Evolutionary conservation across 2,329 filamentous ascomycete species (phyloP).

Genomic region (Colletotrichum phormii): DNA sequence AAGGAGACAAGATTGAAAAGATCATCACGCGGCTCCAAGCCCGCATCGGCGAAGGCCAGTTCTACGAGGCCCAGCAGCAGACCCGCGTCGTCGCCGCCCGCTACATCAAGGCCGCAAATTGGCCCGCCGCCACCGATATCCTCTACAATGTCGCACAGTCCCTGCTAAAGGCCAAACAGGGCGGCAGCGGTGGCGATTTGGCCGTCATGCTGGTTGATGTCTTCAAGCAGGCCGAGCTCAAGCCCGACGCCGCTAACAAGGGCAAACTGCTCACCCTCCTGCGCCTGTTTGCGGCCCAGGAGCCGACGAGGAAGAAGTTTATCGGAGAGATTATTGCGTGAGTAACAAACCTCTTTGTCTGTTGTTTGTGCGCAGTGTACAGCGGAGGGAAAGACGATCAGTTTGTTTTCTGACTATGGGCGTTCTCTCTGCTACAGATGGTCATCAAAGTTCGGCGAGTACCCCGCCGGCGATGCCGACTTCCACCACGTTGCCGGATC

Average conservation of each 20-base stretch:
- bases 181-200: conserved; percentile 91
- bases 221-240: conserved; percentile 86
- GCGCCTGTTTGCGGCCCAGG: conserved; percentile 81
- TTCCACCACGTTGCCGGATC: conserved; percentile 92
- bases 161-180: conserved; percentile 91
- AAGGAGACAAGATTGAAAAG: conserved; percentile 61
- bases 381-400: background rate
- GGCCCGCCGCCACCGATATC: conserved; percentile 86
- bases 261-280: conserved; percentile 82
- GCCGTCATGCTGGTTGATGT: conserved; percentile 90
- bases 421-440: conserved; percentile 63
- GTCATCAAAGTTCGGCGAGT: conserved; percentile 87
- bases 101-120: conserved; percentile 90
- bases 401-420: conserved; percentile 14
- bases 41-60: conserved; percentile 91
- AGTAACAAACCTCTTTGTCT: conserved; percentile 43
- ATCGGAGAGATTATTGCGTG: conserved; percentile 85
- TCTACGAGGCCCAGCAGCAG: conserved; percentile 98
- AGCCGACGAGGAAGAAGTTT: conserved; percentile 94
- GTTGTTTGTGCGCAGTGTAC: background rate
- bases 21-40: conserved; percentile 78
- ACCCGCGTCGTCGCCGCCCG: conserved; percentile 94
- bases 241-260: conserved; percentile 79
- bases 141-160: conserved; percentile 86
- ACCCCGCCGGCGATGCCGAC: conserved; percentile 92